Percentiles rank a stretch among this genome's conserved stretches.
These are phyloP conservation scores for Bothriochloa decipiens DNA, from an alignment of 176 grass and related monocot species.

Conservation along the genomic window DNA sequence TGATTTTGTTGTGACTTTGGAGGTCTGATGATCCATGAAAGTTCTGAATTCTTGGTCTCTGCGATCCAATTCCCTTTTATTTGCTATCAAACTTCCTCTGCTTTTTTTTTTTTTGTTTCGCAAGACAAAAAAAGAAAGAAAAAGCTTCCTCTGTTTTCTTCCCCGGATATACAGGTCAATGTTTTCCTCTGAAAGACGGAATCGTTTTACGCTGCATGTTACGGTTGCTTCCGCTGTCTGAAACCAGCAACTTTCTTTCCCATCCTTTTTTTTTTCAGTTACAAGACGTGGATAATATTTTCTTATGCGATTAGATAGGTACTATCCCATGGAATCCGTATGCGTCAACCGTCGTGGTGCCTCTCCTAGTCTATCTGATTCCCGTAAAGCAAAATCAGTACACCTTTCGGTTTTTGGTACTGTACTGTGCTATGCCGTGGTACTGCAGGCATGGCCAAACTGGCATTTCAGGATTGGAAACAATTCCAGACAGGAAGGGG, in stretches of 20 bases:
- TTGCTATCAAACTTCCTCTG: not conserved
- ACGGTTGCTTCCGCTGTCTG: constrained; percentile 3
- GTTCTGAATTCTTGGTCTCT: not conserved
- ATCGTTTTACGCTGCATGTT: constrained; percentile 38
- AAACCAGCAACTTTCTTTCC: constrained; percentile 29
- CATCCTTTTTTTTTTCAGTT: constrained; percentile 19
- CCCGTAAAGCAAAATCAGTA: constrained; percentile 24
- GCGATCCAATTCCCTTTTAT: not conserved
- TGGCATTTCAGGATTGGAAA: constrained; percentile 22
- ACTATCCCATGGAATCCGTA: constrained; percentile 29
- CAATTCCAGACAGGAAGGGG: constrained; percentile 15
- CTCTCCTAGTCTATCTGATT: not conserved
- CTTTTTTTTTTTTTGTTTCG: not conserved
- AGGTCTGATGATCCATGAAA: not conserved
- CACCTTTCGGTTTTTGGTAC: constrained; percentile 46
- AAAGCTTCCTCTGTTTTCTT: not conserved
- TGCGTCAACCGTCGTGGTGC: constrained; percentile 36
- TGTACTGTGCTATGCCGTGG: constrained; percentile 30
- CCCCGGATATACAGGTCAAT: not conserved
- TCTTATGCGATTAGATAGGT: not conserved
- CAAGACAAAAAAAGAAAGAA: not conserved
- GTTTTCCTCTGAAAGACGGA: constrained; percentile 7
- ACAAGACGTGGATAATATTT: constrained; percentile 13
- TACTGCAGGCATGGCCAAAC: constrained; percentile 20
- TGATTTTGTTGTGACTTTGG: not conserved